Conservation (phyloP, 495 filamentous ascomycete genomes). For the Penicillium coprophilum region DNA sequence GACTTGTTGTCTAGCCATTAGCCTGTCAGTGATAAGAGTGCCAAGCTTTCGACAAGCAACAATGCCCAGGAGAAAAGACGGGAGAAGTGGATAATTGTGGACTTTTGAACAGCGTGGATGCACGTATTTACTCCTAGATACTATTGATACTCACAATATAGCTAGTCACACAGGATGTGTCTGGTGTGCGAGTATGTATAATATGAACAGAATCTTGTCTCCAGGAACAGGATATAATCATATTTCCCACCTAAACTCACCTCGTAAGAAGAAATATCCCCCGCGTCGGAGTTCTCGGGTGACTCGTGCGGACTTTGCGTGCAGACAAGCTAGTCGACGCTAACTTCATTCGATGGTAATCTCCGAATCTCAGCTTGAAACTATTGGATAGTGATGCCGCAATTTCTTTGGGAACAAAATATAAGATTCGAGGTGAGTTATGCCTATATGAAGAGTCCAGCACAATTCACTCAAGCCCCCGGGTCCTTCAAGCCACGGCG, state of each 20-base stretch:
- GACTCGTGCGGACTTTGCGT: not conserved
- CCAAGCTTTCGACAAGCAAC: constrained; percentile 10
- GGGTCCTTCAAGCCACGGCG: not conserved
- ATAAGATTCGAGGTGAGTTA: not conserved
- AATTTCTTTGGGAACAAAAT: not conserved
- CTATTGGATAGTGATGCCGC: not conserved
- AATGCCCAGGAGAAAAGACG: not conserved
- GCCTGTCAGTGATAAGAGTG: constrained; percentile 4
- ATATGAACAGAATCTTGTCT: not conserved
- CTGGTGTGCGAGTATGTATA: not conserved
- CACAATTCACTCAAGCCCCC: not conserved
- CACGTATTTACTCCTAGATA: not conserved
- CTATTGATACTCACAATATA: not conserved
- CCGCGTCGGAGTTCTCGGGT: not conserved
- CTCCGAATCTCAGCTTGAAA: not conserved
- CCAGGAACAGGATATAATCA: not conserved
- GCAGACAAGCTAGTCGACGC: not conserved
- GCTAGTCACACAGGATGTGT: not conserved
- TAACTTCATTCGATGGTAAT: constrained; percentile 1
- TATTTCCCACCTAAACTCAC: not conserved
- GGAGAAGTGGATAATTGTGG: not conserved
- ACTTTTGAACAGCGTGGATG: not conserved
- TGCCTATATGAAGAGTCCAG: not conserved
- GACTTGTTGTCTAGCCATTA: not conserved
- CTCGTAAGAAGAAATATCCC: not conserved